phyloP scores from a whole-genome alignment of 2,329 filamentous ascomycete genomes.

The Colletotrichum magnum region DNA sequence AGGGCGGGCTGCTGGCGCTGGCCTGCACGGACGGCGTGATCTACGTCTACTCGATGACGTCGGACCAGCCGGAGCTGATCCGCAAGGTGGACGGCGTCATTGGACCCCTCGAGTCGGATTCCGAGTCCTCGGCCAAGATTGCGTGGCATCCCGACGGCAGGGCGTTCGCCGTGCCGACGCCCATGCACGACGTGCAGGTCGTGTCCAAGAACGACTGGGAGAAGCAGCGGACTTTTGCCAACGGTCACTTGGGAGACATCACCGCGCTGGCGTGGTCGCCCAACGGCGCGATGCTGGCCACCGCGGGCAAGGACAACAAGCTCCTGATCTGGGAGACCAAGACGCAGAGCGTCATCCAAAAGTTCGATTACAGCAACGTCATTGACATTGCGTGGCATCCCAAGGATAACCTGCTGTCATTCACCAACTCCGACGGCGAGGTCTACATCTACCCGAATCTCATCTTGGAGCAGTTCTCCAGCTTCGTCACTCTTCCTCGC shows the following conservation, averaged over 20 bases:
- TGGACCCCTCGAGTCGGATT: conserved; percentile 80
- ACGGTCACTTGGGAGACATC: conserved; percentile 86
- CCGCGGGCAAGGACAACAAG: conserved; percentile 77
- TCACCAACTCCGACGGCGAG: conserved; percentile 93
- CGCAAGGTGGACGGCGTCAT: conserved; percentile 90
- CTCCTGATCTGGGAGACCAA: conserved; percentile 90
- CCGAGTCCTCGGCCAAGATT: conserved; percentile 80
- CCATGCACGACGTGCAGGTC: conserved; percentile 86
- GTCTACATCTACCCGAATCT: conserved; percentile 89
- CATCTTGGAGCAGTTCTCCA: conserved; percentile 69
- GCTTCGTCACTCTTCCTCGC: conserved; percentile 68
- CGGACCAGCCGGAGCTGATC: conserved; percentile 84
- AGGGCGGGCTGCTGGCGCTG: conserved; percentile 80
- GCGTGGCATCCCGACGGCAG: conserved; percentile 96
- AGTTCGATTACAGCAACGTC: conserved; percentile 85
- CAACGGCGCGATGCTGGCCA: conserved; percentile 89
- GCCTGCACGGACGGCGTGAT: conserved; percentile 91
- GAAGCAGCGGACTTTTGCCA: conserved; percentile 83
- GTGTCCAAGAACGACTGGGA: conserved; percentile 93
- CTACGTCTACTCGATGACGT: conserved; percentile 88
- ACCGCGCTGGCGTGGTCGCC: conserved; percentile 94
- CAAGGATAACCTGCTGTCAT: conserved; percentile 87
- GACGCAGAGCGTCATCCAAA: conserved; percentile 84
- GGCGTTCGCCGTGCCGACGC: conserved; percentile 88
- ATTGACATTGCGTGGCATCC: conserved; percentile 94